A percentile compares a stretch with the other conserved stretches of the same genome.
These are phyloP conservation scores for Bothriochloa decipiens DNA, from an alignment of 176 grass and related monocot genomes.

Conservation along the genomic window DNA sequence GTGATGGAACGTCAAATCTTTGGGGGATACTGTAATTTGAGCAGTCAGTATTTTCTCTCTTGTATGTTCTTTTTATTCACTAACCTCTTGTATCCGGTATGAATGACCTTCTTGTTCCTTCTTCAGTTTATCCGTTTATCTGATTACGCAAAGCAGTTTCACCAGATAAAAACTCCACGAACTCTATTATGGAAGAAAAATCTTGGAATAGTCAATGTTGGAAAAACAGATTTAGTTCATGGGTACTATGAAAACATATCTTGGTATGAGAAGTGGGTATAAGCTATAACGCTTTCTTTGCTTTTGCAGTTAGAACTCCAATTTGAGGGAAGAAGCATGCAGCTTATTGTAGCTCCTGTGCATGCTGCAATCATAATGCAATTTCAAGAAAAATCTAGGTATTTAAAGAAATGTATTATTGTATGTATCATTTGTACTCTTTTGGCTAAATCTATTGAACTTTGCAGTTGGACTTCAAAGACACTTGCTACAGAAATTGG, in stretches of 20 bases:
- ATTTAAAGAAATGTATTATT: constrained; percentile 33
- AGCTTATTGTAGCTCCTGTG: constrained; percentile 87
- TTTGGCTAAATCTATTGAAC: constrained; percentile 36
- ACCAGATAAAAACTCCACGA: constrained; percentile 96
- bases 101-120: constrained; percentile 63
- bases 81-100: background rate
- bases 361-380: constrained; percentile 96
- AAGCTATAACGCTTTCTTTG: constrained; percentile 31
- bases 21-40: background rate
- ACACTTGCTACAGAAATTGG: constrained; percentile 76
- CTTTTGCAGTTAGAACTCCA: constrained; percentile 79
- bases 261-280: constrained; percentile 19
- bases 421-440: constrained; percentile 21
- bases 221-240: constrained; percentile 35
- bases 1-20: background rate
- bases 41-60: background rate
- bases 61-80: constrained; percentile 31
- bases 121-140: constrained; percentile 84
- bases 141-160: constrained; percentile 90
- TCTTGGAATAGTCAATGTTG: constrained; percentile 93
- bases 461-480: constrained; percentile 92
- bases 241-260: constrained; percentile 13
- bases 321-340: constrained; percentile 87
- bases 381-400: constrained; percentile 93
- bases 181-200: constrained; percentile 98